phyloP scores from a whole-genome alignment of 345 rosid genomes.

The Bretschneidera sinensis region DNA sequence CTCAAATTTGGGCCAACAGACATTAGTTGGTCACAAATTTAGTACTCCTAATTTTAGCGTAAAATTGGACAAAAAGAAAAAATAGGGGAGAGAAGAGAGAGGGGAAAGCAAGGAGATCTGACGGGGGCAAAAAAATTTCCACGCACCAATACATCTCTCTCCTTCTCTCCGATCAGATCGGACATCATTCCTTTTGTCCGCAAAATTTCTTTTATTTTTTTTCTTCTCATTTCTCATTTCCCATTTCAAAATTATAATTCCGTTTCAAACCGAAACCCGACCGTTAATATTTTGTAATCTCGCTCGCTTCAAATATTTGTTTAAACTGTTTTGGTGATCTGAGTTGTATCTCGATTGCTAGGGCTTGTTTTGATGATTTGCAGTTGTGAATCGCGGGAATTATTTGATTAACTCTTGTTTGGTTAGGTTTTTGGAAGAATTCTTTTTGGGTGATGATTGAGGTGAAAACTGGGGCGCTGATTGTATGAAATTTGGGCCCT shows the following conservation, averaged over 20 bases:
- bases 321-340: slow-evolving; percentile 8
- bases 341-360: not conserved
- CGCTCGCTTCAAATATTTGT: not conserved
- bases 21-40: too few species aligned
- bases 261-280: not conserved
- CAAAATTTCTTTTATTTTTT: not conserved
- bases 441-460: slow-evolving; percentile 14
- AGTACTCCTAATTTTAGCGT: not conserved
- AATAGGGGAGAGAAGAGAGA: not conserved
- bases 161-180: slow-evolving; percentile 16
- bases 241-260: slow-evolving; percentile 9
- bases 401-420: slow-evolving; percentile 8
- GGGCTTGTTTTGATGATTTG: not conserved
- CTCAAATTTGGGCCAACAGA: too few species aligned
- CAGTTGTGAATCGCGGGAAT: not conserved
- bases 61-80: not conserved
- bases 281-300: not conserved
- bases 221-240: not conserved
- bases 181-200: not conserved
- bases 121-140: too few species aligned
- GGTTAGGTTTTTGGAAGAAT: not conserved
- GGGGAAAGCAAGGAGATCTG: slow-evolving; percentile 4
- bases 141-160: not conserved
- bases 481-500: slow-evolving; percentile 21
- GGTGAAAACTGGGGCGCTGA: slow-evolving; percentile 13